phyloP scores from a whole-genome alignment of 495 filamentous ascomycete genomes.

The Aspergillus carlsbadensis region DNA sequence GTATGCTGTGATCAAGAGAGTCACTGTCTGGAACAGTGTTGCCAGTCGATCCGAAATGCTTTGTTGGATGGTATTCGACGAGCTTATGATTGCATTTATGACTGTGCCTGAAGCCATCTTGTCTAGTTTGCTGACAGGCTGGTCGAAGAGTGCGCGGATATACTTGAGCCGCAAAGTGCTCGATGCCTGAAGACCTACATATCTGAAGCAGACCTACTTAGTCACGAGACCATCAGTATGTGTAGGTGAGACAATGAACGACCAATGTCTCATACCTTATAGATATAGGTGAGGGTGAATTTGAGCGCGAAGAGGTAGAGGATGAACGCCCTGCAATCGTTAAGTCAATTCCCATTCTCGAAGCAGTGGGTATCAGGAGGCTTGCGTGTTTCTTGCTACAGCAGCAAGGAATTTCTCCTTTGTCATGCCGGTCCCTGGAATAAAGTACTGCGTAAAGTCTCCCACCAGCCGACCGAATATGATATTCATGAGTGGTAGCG shows the following conservation, averaged over 20 bases:
- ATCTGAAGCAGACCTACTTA: conserved; percentile 50
- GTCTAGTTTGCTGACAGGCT: conserved; percentile 32
- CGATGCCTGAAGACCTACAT: conserved; percentile 42
- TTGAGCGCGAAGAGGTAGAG: conserved; percentile 41
- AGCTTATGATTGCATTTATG: conserved; percentile 60
- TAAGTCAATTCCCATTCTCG: too few relatives aligned
- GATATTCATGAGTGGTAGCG: conserved; percentile 48
- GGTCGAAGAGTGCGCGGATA: conserved; percentile 30
- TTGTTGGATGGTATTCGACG: conserved; percentile 62
- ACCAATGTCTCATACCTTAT: conserved; percentile 19
- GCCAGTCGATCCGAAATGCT: conserved; percentile 63
- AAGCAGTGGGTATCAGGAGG: not conserved
- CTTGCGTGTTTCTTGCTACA: conserved; percentile 25
- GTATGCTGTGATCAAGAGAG: conserved; percentile 52
- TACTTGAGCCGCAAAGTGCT: conserved; percentile 31
- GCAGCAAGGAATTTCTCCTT: conserved; percentile 27
- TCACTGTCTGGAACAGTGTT: conserved; percentile 45
- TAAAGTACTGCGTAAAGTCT: conserved; percentile 32
- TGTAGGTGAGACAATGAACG: not conserved
- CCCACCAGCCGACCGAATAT: conserved; percentile 44
- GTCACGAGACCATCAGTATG: not conserved
- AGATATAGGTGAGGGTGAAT: conserved; percentile 32
- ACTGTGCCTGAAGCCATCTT: conserved; percentile 31
- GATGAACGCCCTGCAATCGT: conserved; percentile 29
- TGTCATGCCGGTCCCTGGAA: conserved; percentile 18